Base-by-base conservation (phyloP, 345 rosid species). In the Citrus unshiu region DNA sequence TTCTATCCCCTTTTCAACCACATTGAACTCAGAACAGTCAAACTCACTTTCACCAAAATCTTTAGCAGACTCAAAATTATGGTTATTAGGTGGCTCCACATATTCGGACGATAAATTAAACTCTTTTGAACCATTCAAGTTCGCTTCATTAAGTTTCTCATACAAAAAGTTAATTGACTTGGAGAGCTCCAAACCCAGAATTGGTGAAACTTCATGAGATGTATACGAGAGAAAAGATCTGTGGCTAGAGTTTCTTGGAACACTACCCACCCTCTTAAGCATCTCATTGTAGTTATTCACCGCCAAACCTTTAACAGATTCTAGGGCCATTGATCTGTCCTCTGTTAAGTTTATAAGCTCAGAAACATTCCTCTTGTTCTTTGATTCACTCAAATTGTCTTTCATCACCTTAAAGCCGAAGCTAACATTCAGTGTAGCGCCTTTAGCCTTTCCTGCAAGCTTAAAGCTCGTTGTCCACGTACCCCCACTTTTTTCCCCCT, bases 391-490 rank as follows among this genome's bases (percentile, higher is more conserved):
- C 49, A 78, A 77, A 73, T 59, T 70, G 49, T 79, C 82, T 58
- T 63, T 77, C 58, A 81, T 74, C 69, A 87, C 35, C 1, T 85
- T 88, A 87, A 84, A 95, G 73, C 93, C 89, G 57, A 93, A 90
- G 82, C 95, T 89, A 79, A 95, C 87, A 77, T 89, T 93, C 74
- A 93, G 84, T 68, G 85, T 80, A 10, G 97, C 98, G 51, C 91
- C 90, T 74, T 84, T 85, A 37, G 93, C 93, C 85, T 82, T 72
- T 40, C 89, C 94, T 6, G 86, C 80, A 65, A 95, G 89, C 83
- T 90, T 88, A 58, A 91, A 92, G 85, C 91, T 89, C 4, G 92
- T 95, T 19, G 83, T 87, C 97, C 97, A 95, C 77, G 90, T 90
- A 69, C 91, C 92, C 4, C 86, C 73, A 70, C 89, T 81, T 79